Evolutionary conservation across 2,329 filamentous ascomycete genomes (phyloP).

Genomic region (Fusarium sp.): DNA sequence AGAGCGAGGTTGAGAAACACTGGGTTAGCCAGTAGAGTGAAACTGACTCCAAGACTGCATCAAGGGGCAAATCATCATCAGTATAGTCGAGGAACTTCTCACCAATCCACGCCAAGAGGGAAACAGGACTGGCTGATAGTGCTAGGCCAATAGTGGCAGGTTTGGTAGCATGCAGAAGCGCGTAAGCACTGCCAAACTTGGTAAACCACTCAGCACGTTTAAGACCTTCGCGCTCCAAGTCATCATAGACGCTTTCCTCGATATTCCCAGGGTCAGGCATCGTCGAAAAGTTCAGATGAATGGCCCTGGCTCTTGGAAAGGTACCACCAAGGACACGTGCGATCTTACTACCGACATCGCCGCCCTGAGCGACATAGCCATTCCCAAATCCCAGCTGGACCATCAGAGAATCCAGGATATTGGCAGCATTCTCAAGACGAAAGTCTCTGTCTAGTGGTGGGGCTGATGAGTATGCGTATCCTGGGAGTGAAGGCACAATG

Average conservation of each 20-base stretch:
- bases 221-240: neutral
- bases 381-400: neutral
- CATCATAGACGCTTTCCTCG: neutral
- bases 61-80: neutral
- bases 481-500: neutral
- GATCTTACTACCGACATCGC: neutral
- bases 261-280: neutral
- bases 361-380: neutral
- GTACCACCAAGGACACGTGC: neutral
- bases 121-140: neutral
- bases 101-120: neutral
- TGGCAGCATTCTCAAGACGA: neutral
- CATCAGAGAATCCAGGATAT: neutral
- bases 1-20: neutral
- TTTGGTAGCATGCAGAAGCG: neutral
- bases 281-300: neutral
- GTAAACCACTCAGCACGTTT: neutral
- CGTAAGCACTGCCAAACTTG: neutral
- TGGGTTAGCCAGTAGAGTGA: neutral
- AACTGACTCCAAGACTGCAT: neutral
- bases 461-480: neutral
- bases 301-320: neutral
- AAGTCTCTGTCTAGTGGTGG: neutral
- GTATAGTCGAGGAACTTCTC: neutral
- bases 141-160: neutral